Conservation (phyloP, 2,329 filamentous ascomycete species). For the Fusarium odoratissimum region DNA sequence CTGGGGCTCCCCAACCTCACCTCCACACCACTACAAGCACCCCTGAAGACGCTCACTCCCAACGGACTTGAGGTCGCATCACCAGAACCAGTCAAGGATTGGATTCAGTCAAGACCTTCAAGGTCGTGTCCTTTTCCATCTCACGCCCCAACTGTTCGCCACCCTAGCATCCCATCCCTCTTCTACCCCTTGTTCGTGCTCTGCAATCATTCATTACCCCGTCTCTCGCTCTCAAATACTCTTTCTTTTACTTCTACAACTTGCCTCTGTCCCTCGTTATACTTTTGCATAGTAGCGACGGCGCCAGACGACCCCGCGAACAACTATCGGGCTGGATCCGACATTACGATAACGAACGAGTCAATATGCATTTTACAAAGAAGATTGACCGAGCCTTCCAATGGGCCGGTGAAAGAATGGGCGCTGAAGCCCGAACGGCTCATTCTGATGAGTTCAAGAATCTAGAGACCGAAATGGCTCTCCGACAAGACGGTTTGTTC, state of each 20-base stretch:
- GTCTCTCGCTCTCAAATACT: slow-evolving; percentile 35
- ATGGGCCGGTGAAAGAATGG: slow-evolving; percentile 98
- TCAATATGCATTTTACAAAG: slow-evolving; percentile 72
- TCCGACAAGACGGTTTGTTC: slow-evolving; percentile 83
- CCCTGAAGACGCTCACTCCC: slow-evolving; percentile 23
- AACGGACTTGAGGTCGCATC: slow-evolving; percentile 26
- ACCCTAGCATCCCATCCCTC: slow-evolving; percentile 39
- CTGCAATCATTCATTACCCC: slow-evolving; percentile 43
- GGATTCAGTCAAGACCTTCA: slow-evolving; percentile 12
- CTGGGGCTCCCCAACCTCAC: slow-evolving; percentile 33
- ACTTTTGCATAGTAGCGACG: slow-evolving; percentile 19
- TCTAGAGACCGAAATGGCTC: slow-evolving; percentile 88
- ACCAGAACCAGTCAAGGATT: slow-evolving; percentile 7
- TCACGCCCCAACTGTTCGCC: slow-evolving; percentile 41
- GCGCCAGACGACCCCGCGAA: slow-evolving; percentile 27
- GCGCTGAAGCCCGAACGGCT: slow-evolving; percentile 85
- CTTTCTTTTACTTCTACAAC: slow-evolving; percentile 1
- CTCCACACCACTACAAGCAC: slow-evolving; percentile 35
- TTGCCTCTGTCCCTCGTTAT: slow-evolving; percentile 19
- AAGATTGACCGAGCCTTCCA: slow-evolving; percentile 96
- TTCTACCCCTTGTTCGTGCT: slow-evolving; percentile 37
- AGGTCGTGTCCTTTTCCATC: slow-evolving; percentile 26
- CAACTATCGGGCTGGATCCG: slow-evolving; percentile 43
- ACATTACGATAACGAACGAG: slow-evolving; percentile 17
- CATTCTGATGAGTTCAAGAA: slow-evolving; percentile 92